Evolutionary conservation across 2,329 filamentous ascomycete genomes (phyloP).

Genomic region (Coniochaeta ligniaria): DNA sequence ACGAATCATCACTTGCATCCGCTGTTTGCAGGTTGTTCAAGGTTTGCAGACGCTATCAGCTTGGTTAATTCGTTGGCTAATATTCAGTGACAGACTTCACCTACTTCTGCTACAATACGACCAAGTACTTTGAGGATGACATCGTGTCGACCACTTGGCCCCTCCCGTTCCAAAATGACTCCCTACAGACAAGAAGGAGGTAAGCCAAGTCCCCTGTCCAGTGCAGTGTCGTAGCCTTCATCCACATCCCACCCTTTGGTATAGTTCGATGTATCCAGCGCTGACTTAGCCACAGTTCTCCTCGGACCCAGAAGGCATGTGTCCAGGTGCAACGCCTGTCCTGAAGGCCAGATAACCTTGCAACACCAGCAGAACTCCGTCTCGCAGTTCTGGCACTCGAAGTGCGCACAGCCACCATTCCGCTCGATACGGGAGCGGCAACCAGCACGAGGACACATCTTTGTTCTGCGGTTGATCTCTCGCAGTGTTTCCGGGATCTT

Average conservation of each 20-base stretch:
- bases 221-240: not conserved
- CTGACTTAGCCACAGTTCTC: not conserved
- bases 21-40: not conserved
- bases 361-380: slow-evolving; percentile 2
- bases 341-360: not conserved
- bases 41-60: not conserved
- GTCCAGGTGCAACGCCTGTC: not conserved
- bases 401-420: not conserved
- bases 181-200: not conserved
- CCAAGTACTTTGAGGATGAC: not conserved
- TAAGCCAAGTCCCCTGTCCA: not conserved
- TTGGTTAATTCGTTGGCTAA: not conserved
- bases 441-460: not conserved
- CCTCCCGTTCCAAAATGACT: not conserved
- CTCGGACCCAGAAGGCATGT: not conserved
- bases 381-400: not conserved
- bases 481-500: not conserved
- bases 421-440: not conserved
- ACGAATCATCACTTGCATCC: not conserved
- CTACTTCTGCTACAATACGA: not conserved
- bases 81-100: not conserved
- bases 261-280: not conserved
- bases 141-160: not conserved
- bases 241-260: not conserved
- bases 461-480: not conserved